phyloP scores from a whole-genome alignment of 2,329 filamentous ascomycete genomes.

The Aspergillus quadricinctus region DNA sequence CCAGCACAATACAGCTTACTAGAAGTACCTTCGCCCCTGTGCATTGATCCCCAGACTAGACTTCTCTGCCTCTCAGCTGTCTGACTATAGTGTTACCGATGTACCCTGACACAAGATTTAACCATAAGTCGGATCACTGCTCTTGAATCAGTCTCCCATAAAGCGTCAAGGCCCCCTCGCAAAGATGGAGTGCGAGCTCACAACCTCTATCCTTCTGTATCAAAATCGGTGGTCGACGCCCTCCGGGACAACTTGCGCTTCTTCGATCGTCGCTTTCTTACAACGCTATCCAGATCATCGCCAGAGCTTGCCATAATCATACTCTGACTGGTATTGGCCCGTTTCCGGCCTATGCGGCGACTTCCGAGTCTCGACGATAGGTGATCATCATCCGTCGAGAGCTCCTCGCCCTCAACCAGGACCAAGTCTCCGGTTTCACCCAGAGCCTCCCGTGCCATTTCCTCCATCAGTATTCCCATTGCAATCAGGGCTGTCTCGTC shows the following conservation, averaged over 20 bases:
- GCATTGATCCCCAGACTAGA: neutral
- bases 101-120: neutral
- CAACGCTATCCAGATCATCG: conserved; percentile 17
- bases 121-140: neutral
- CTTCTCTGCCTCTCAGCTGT: neutral
- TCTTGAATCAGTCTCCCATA: neutral
- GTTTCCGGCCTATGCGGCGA: conserved; percentile 14
- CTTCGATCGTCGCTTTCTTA: conserved; percentile 19
- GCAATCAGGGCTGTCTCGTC: conserved; percentile 61
- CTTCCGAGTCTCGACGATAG: neutral
- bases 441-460: conserved; percentile 48
- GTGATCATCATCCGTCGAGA: conserved; percentile 19
- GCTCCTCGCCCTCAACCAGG: conserved; percentile 48
- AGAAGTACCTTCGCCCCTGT: no score
- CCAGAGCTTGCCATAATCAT: conserved; percentile 19
- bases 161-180: neutral
- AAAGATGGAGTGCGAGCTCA: neutral
- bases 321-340: conserved; percentile 16
- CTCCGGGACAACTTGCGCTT: conserved; percentile 20
- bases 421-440: conserved; percentile 57
- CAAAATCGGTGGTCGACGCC: conserved; percentile 19
- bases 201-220: conserved; percentile 17
- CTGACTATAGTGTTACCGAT: neutral
- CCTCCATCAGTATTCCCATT: conserved; percentile 58
- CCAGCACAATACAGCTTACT: no score